Conservation (phyloP, 148 eudicot species). For the Nepenthes mirabilis region DNA sequence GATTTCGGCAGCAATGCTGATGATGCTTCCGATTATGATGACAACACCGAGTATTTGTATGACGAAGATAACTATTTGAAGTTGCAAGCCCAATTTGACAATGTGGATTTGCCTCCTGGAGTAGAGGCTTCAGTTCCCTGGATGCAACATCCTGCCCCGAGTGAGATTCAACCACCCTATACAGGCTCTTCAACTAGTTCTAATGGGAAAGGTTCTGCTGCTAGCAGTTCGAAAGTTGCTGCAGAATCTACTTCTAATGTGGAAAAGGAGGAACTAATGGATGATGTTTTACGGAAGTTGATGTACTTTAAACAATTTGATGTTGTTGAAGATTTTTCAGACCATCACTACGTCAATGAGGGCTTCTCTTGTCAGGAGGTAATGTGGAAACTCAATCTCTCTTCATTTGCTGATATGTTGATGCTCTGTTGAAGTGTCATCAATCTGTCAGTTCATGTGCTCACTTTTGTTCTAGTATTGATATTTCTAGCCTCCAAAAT, state of each 20-base stretch:
- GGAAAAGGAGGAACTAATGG: slow-evolving; percentile 25
- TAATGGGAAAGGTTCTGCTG: not conserved
- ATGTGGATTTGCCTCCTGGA: slow-evolving; percentile 82
- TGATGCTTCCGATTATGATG: slow-evolving; percentile 19
- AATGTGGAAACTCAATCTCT: not conserved
- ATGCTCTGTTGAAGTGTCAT: not conserved
- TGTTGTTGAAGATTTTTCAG: slow-evolving; percentile 55
- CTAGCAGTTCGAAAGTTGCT: slow-evolving; percentile 34
- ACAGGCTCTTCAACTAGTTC: not conserved
- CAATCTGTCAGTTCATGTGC: not conserved
- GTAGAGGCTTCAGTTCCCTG: slow-evolving; percentile 74
- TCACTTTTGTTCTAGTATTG: slow-evolving; percentile 7
- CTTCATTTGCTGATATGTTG: not conserved
- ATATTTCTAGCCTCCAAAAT: slow-evolving; percentile 35
- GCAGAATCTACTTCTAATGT: slow-evolving; percentile 21
- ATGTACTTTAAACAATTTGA: slow-evolving; percentile 56
- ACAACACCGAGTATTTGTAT: slow-evolving; percentile 16
- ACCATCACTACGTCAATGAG: slow-evolving; percentile 32
- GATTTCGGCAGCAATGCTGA: slow-evolving; percentile 25
- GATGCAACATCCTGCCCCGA: slow-evolving; percentile 31
- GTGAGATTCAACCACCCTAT: slow-evolving; percentile 8
- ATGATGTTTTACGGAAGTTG: slow-evolving; percentile 44
- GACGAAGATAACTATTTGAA: slow-evolving; percentile 39
- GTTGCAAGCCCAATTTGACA: slow-evolving; percentile 74
- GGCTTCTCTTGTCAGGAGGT: slow-evolving; percentile 39